These are phyloP conservation scores for Clonostachys rhizophaga DNA, from an alignment of 2,329 filamentous ascomycete genomes.

Conservation along the genomic window DNA sequence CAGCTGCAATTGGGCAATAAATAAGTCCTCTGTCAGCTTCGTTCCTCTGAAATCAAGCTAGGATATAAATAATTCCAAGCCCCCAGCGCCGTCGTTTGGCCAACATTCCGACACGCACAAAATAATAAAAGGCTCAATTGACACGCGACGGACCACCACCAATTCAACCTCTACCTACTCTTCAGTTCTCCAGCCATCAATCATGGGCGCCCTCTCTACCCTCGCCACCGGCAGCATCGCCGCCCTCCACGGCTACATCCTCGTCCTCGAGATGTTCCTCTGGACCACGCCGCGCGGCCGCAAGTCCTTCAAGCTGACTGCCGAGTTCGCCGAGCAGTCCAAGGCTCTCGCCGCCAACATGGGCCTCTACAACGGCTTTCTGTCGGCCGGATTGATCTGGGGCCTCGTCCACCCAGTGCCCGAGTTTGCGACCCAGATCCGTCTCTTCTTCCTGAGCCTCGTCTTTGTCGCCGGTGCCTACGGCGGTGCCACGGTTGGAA, in stretches of 20 bases:
- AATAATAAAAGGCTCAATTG: too few species aligned
- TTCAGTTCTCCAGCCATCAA: slow-evolving; percentile 10
- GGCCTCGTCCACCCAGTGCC: slow-evolving; percentile 36
- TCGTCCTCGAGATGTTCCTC: slow-evolving; percentile 43
- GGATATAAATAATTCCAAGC: too few species aligned
- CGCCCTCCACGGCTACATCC: slow-evolving; percentile 40
- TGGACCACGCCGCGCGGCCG: slow-evolving; percentile 40
- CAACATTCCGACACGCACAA: too few species aligned
- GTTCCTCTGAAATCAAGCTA: too few species aligned
- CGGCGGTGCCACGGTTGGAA: slow-evolving; percentile 33
- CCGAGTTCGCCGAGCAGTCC: slow-evolving; percentile 39
- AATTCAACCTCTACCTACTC: too few species aligned
- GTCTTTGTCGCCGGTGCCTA: slow-evolving; percentile 37
- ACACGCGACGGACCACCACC: too few species aligned
- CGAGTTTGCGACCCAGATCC: slow-evolving; percentile 34
- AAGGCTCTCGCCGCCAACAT: slow-evolving; percentile 42
- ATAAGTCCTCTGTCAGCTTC: too few species aligned
- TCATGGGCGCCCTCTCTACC: slow-evolving; percentile 18
- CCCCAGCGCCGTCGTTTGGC: too few species aligned
- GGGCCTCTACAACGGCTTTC: slow-evolving; percentile 47
- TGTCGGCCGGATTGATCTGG: slow-evolving; percentile 43
- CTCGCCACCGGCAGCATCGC: slow-evolving; percentile 30
- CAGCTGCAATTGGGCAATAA: too few species aligned
- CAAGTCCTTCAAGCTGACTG: slow-evolving; percentile 34
- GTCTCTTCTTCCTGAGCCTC: slow-evolving; percentile 41